A percentile compares a stretch with the other conserved stretches of the same genome.
These are phyloP conservation scores for Linum usitatissimum DNA, from an alignment of 345 rosid species.

Conservation along the genomic window DNA sequence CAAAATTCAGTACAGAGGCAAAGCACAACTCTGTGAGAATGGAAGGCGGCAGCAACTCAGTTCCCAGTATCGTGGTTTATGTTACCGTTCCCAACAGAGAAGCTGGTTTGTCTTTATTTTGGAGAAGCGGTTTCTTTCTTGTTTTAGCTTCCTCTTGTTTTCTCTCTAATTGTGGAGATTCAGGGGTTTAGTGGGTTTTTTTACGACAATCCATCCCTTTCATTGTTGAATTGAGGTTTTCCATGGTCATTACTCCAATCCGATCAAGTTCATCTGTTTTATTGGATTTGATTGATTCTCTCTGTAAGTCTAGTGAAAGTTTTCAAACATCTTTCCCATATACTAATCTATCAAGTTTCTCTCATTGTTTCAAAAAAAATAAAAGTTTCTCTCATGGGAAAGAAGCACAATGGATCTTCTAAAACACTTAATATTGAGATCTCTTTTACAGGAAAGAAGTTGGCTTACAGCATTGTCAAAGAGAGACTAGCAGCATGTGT, in stretches of 20 bases:
- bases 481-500: slow-evolving; percentile 93
- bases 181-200: neutral
- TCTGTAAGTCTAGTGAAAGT: neutral
- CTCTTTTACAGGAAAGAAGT: slow-evolving; percentile 53
- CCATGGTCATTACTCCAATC: neutral
- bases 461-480: slow-evolving; percentile 71
- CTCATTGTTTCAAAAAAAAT: no score
- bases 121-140: neutral
- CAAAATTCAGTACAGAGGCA: slow-evolving; percentile 34
- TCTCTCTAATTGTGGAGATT: no score
- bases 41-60: slow-evolving; percentile 51
- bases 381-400: no score
- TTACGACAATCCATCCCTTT: neutral
- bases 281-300: neutral
- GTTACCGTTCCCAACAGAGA: slow-evolving; percentile 86
- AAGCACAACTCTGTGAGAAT: slow-evolving; percentile 31
- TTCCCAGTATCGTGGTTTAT: slow-evolving; percentile 73
- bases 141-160: no score
- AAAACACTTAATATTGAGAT: no score
- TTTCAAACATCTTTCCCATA: no score
- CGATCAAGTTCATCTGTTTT: neutral
- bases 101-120: slow-evolving; percentile 36
- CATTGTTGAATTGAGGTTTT: neutral
- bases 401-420: no score
- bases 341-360: no score